phyloP scores from a whole-genome alignment of 2,329 filamentous ascomycete genomes.

The Zymoseptoria crescenta region DNA sequence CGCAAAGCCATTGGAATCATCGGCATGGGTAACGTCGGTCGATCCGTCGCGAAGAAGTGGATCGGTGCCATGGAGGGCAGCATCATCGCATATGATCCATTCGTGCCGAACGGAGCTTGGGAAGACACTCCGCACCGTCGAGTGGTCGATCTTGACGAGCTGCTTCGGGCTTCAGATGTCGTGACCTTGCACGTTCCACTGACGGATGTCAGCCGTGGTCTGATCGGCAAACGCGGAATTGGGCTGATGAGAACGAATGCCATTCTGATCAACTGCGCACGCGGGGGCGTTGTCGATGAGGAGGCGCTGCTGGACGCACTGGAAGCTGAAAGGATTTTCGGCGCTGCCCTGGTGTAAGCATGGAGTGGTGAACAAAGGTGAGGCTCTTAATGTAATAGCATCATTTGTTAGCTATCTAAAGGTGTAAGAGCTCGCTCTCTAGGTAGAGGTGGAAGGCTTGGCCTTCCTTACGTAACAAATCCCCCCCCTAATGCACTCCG shows the following conservation, averaged over 20 bases:
- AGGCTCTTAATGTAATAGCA: too few species aligned
- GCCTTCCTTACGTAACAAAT: too few species aligned
- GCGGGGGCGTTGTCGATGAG: conserved; percentile 31
- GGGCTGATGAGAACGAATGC: conserved; percentile 24
- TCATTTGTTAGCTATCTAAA: too few species aligned
- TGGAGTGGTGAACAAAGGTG: too few species aligned
- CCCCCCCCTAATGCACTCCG: too few species aligned
- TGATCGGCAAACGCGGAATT: conserved; percentile 27
- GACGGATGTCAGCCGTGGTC: conserved; percentile 20
- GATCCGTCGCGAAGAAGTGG: conserved; percentile 31
- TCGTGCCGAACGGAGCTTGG: conserved; percentile 21
- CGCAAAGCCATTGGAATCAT: conserved; percentile 33
- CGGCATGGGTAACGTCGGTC: conserved; percentile 34
- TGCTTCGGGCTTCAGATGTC: conserved; percentile 29
- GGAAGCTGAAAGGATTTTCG: conserved; percentile 21
- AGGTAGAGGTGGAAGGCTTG: too few species aligned
- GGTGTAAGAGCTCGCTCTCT: too few species aligned
- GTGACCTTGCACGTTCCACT: conserved; percentile 31
- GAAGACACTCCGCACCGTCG: conserved; percentile 17
- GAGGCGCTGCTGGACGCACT: conserved; percentile 23
- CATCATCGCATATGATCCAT: conserved; percentile 33
- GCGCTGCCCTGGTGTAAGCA: too few species aligned
- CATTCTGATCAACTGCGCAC: conserved; percentile 29
- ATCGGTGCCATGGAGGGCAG: conserved; percentile 24
- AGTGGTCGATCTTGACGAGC: conserved; percentile 25